These are phyloP conservation scores for Emmonsia crescens DNA, from an alignment of 2,329 filamentous ascomycete genomes.

Conservation along the genomic window DNA sequence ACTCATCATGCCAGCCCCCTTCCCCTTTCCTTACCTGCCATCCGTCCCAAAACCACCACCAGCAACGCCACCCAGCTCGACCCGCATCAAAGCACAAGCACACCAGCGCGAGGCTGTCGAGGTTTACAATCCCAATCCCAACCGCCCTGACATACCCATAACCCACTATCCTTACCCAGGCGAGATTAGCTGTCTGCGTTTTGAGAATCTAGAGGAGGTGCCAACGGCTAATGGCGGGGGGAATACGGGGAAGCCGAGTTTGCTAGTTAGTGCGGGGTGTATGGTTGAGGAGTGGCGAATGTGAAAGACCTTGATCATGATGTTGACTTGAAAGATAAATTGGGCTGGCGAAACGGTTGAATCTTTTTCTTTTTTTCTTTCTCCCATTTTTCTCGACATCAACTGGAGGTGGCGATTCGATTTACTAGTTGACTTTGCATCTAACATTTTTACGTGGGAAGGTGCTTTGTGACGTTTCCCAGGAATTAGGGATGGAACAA, in stretches of 20 bases:
- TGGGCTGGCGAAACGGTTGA: too few relatives aligned
- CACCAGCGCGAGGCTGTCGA: neutral
- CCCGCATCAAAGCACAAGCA: neutral
- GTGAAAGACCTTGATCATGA: neutral
- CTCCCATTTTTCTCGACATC: neutral
- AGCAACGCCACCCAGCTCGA: neutral
- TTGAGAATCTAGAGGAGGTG: conserved; percentile 17
- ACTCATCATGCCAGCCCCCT: conserved; percentile 14
- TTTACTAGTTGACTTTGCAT: neutral
- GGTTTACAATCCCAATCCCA: neutral
- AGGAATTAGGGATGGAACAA: neutral
- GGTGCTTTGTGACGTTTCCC: neutral
- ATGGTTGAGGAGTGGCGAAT: conserved; percentile 27
- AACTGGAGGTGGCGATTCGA: neutral
- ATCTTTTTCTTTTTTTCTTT: neutral
- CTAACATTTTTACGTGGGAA: neutral
- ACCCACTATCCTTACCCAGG: conserved; percentile 17
- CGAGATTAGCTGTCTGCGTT: conserved; percentile 23
- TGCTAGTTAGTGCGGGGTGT: conserved; percentile 24
- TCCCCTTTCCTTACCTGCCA: conserved; percentile 8
- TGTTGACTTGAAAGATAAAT: neutral
- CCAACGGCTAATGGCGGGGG: conserved; percentile 12
- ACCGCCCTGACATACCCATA: neutral
- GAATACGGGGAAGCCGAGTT: conserved; percentile 21
- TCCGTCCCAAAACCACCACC: neutral